These are phyloP conservation scores for Epichloe gansuensis DNA, from an alignment of 2,329 filamentous ascomycete genomes.

Conservation along the genomic window DNA sequence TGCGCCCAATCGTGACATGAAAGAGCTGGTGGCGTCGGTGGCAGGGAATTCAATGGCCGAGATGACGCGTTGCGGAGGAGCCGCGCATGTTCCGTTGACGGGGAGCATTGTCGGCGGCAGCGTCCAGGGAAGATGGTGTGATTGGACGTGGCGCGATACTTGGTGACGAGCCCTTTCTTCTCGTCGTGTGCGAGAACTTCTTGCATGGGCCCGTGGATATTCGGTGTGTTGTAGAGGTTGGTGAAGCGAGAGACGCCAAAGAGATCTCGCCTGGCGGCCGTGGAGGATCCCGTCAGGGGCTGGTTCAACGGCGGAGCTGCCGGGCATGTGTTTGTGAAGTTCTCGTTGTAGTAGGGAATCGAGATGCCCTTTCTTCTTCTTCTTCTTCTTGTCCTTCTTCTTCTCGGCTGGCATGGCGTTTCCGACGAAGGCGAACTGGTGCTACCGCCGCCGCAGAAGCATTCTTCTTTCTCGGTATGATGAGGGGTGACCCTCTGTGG, in stretches of 20 bases:
- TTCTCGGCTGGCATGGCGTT: constrained; percentile 1
- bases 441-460: background rate
- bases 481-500: constrained; percentile 85
- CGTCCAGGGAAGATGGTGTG: constrained; percentile 87
- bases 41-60: constrained; percentile 54
- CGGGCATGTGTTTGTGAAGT: constrained; percentile 53
- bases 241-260: constrained; percentile 85
- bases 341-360: constrained; percentile 28
- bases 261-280: constrained; percentile 66
- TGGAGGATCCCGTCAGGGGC: constrained; percentile 64
- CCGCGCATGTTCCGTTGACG: constrained; percentile 61
- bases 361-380: constrained; percentile 4
- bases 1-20: constrained; percentile 20
- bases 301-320: constrained; percentile 39
- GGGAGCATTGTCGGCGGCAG: constrained; percentile 66
- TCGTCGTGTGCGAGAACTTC: constrained; percentile 31
- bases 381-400: background rate
- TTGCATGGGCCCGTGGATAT: constrained; percentile 38
- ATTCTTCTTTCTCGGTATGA: constrained; percentile 48
- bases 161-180: constrained; percentile 25
- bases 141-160: constrained; percentile 50
- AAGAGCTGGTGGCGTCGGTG: constrained; percentile 24
- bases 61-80: constrained; percentile 57
- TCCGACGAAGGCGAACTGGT: background rate
- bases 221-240: constrained; percentile 65